Percentiles rank a stretch among this genome's conserved stretches.
phyloP scores from a whole-genome alignment of 2,329 filamentous ascomycete species.

The Hymenoscyphus linearis region DNA sequence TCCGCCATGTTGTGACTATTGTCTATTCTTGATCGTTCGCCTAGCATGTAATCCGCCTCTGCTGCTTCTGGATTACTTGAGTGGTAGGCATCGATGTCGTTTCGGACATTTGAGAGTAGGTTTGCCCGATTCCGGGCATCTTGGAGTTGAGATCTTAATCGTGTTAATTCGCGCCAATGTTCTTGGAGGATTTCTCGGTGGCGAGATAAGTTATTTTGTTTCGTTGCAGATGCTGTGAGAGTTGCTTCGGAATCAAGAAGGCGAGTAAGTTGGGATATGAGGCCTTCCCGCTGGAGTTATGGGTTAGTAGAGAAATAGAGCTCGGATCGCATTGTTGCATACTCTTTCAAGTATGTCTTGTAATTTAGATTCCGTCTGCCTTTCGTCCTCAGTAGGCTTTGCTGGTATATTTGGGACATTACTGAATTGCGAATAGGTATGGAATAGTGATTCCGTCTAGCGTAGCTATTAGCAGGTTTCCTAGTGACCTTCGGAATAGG shows the following conservation, averaged over 20 bases:
- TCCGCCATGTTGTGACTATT: slow-evolving; percentile 87
- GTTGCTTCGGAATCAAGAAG: slow-evolving; percentile 89
- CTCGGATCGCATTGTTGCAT: slow-evolving; percentile 18
- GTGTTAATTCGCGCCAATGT: slow-evolving; percentile 75
- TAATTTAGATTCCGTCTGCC: slow-evolving; percentile 71
- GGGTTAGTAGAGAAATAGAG: slow-evolving; percentile 11
- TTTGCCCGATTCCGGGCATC: slow-evolving; percentile 84
- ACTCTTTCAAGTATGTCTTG: slow-evolving; percentile 82
- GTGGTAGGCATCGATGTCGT: slow-evolving; percentile 87
- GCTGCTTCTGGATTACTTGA: slow-evolving; percentile 73
- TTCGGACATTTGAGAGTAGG: slow-evolving; percentile 82
- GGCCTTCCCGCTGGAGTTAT: slow-evolving; percentile 64
- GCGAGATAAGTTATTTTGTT: slow-evolving; percentile 90
- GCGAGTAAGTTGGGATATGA: slow-evolving; percentile 76
- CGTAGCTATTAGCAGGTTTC: slow-evolving; percentile 14
- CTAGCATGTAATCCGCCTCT: slow-evolving; percentile 96
- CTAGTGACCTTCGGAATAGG: slow-evolving; percentile 5
- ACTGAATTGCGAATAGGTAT: slow-evolving; percentile 87
- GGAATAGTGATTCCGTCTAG: slow-evolving; percentile 79
- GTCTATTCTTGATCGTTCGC: slow-evolving; percentile 80
- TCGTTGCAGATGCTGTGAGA: slow-evolving; percentile 84
- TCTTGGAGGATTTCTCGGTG: slow-evolving; percentile 86
- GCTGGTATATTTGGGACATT: slow-evolving; percentile 71
- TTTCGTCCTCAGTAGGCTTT: slow-evolving; percentile 82
- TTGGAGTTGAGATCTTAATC: slow-evolving; percentile 66